Conservation (phyloP, 164 flowering plant genomes). For the Vitis rotundifolia region DNA sequence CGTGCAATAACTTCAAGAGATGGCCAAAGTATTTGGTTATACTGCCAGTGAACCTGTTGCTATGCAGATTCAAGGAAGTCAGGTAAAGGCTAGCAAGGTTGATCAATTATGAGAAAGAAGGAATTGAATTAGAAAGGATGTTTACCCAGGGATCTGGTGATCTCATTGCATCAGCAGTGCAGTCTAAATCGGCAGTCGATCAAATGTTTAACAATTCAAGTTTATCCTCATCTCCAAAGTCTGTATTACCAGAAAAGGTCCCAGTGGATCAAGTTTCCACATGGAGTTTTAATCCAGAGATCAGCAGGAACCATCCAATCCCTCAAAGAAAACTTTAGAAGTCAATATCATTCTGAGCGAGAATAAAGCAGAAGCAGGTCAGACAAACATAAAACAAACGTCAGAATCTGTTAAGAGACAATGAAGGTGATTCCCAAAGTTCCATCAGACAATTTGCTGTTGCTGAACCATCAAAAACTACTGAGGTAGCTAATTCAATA, state of each 20-base stretch:
- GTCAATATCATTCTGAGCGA: neutral
- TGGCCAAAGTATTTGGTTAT: too few relatives aligned
- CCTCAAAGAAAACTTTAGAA: neutral
- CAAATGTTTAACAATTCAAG: conserved; percentile 6
- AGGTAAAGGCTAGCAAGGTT: too few relatives aligned
- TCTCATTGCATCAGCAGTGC: neutral
- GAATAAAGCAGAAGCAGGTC: too few relatives aligned
- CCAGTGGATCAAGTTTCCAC: conserved; percentile 4
- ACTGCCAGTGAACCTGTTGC: too few relatives aligned
- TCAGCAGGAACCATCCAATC: conserved; percentile 4
- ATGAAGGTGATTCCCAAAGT: too few relatives aligned
- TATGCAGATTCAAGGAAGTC: too few relatives aligned
- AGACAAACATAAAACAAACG: too few relatives aligned
- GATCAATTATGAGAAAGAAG: too few relatives aligned
- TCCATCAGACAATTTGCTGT: too few relatives aligned
- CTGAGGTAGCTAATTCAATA: neutral
- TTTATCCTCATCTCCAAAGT: conserved; percentile 25
- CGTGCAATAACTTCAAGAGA: too few relatives aligned
- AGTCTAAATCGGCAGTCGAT: neutral
- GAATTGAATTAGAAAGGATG: neutral
- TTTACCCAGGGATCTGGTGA: conserved; percentile 8
- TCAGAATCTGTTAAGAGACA: too few relatives aligned
- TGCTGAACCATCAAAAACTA: too few relatives aligned
- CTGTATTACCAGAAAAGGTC: conserved; percentile 18
- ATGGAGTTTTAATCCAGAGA: neutral